phyloP scores from a whole-genome alignment of 768 basidiomycete species.

The Pisolithus tinctorius region DNA sequence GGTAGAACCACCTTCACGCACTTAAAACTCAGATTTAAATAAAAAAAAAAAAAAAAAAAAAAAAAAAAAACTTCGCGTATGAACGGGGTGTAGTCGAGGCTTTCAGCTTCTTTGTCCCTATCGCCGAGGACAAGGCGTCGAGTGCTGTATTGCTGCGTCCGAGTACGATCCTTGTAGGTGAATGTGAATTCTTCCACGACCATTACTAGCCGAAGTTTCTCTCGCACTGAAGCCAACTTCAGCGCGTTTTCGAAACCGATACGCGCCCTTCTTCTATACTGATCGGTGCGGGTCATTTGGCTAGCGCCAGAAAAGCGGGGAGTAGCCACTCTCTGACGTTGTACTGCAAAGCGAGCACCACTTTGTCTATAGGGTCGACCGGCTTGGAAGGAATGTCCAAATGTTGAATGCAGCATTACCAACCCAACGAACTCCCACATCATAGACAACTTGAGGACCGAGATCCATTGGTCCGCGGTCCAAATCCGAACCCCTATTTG shows the following conservation, averaged over 20 bases:
- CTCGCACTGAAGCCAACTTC: not conserved
- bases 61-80: no score
- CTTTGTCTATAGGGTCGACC: not conserved
- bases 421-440: not conserved
- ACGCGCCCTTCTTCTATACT: not conserved
- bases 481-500: not conserved
- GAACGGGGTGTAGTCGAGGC: no score
- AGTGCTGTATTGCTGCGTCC: not conserved
- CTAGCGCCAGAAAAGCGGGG: not conserved
- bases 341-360: not conserved
- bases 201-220: not conserved
- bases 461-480: not conserved
- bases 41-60: no score
- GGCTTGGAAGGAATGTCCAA: not conserved
- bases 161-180: not conserved
- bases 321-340: not conserved
- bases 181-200: not conserved
- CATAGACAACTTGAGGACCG: not conserved
- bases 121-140: not conserved
- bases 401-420: not conserved
- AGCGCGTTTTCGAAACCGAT: not conserved
- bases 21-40: no score
- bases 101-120: not conserved
- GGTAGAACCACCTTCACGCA: no score
- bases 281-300: not conserved